phyloP scores from a whole-genome alignment of 768 basidiomycete species.

The Gloeopeniophorella convolvens region DNA sequence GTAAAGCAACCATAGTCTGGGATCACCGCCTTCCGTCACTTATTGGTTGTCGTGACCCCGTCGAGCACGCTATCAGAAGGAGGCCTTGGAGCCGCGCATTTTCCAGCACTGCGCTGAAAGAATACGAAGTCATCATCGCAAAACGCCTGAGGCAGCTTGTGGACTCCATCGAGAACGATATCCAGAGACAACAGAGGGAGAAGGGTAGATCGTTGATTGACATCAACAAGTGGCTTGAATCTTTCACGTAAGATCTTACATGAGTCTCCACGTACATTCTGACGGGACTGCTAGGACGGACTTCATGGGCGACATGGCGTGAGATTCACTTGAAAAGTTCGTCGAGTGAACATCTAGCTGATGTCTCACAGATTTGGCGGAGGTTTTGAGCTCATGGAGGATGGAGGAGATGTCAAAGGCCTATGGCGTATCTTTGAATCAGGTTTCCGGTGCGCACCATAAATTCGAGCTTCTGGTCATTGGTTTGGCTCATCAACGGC shows the following conservation, averaged over 20 bases:
- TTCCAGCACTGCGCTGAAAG: conserved; percentile 39
- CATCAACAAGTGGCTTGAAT: conserved; percentile 33
- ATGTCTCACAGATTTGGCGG: conserved; percentile 30
- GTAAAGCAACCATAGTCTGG: too few relatives aligned
- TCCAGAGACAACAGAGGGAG: conserved; percentile 12
- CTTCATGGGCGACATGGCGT: conserved; percentile 39
- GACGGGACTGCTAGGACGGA: conserved; percentile 34
- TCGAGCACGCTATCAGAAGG: conserved; percentile 40
- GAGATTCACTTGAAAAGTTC: conserved; percentile 1
- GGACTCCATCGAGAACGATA: conserved; percentile 27
- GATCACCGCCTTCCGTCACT: conserved; percentile 40
- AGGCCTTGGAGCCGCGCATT: conserved; percentile 45
- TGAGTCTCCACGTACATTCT: not conserved
- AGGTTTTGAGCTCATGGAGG: conserved; percentile 30
- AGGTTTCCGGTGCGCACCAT: conserved; percentile 35
- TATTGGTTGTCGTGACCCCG: conserved; percentile 35
- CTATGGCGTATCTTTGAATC: conserved; percentile 39
- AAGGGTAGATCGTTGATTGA: too few relatives aligned
- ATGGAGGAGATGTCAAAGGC: conserved; percentile 36
- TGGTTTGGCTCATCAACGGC: conserved; percentile 4
- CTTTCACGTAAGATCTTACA: conserved; percentile 31
- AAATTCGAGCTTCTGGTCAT: not conserved
- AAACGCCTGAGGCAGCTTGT: conserved; percentile 37
- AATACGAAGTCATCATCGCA: conserved; percentile 36
- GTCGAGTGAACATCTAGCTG: too few relatives aligned